These are phyloP conservation scores for Argentina anserina DNA, from an alignment of 306 rosid species.

Conservation along the genomic window DNA sequence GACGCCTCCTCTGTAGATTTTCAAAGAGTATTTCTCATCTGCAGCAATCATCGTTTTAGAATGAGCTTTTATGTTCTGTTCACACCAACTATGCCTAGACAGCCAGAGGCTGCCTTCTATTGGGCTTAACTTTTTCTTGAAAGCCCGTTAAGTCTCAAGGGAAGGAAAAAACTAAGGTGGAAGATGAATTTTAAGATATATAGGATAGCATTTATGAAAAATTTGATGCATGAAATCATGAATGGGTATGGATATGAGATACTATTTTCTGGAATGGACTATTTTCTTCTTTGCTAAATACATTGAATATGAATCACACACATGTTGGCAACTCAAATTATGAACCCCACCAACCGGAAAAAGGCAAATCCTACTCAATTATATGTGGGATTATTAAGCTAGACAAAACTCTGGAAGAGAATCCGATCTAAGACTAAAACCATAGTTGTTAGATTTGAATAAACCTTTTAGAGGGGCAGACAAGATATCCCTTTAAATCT, in stretches of 20 bases:
- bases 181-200: not conserved
- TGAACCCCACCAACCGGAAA: constrained; percentile 35
- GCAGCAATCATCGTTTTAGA: not conserved
- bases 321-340: constrained; percentile 26
- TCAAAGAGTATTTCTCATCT: not conserved
- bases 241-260: not conserved
- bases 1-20: not conserved
- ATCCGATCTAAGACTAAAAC: constrained; percentile 22
- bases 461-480: constrained; percentile 10
- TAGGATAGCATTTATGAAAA: not conserved
- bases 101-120: not conserved
- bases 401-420: constrained; percentile 26
- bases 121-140: not conserved
- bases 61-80: not conserved
- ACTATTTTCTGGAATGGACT: not conserved
- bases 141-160: no score
- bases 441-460: constrained; percentile 22
- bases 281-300: not conserved
- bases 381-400: constrained; percentile 17
- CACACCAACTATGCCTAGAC: not conserved
- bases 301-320: constrained; percentile 8
- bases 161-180: no score
- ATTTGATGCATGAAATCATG: constrained; percentile 1
- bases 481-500: constrained; percentile 21
- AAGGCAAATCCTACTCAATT: constrained; percentile 11